Conservation (phyloP, 75 land plant genomes). For the Sequoia sempervirens region DNA sequence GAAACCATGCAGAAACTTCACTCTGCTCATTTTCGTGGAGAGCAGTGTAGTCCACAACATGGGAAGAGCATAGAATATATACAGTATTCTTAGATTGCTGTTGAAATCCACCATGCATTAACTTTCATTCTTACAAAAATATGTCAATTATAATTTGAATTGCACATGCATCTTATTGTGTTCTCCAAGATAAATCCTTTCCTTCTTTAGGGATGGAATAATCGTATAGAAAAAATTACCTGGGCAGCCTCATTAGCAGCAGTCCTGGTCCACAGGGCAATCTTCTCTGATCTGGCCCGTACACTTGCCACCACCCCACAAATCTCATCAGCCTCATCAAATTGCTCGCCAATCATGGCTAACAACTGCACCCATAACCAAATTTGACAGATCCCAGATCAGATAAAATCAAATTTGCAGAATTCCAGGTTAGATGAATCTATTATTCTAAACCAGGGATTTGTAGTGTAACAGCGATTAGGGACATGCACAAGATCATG, state of each 20-base stretch:
- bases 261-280: conserved; percentile 90
- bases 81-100: not conserved
- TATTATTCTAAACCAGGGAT: not conserved
- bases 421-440: not conserved
- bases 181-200: not conserved
- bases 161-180: not conserved
- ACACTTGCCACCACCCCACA: conserved; percentile 94
- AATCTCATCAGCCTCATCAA: conserved; percentile 87
- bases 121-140: too few species aligned
- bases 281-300: conserved; percentile 73
- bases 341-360: conserved; percentile 97
- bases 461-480: not conserved
- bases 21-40: not conserved
- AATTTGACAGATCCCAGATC: not conserved
- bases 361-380: conserved; percentile 48
- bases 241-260: conserved; percentile 89
- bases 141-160: not conserved
- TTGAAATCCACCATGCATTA: not conserved
- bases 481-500: not conserved
- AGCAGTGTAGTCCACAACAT: not conserved
- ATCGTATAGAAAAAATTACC: conserved; percentile 33
- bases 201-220: not conserved
- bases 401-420: not conserved
- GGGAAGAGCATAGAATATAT: not conserved
- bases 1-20: not conserved